phyloP scores from a whole-genome alignment of 495 filamentous ascomycete species.

The Cercophora sp. region DNA sequence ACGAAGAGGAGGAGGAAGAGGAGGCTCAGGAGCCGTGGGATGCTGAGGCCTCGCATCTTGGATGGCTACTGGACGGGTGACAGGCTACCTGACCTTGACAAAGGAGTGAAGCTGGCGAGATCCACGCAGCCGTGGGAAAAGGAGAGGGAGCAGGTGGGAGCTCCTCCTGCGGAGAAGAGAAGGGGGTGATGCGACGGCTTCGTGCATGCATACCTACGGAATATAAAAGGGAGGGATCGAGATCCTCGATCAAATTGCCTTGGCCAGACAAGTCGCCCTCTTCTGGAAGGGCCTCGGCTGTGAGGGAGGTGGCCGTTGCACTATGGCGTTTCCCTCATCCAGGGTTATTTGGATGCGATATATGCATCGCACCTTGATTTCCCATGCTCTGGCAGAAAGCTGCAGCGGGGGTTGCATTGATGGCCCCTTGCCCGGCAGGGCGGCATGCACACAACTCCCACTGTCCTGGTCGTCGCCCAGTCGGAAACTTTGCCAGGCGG shows the following conservation, averaged over 20 bases:
- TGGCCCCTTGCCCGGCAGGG: not conserved
- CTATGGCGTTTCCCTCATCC: not conserved
- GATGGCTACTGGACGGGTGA: not conserved
- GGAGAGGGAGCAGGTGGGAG: not conserved
- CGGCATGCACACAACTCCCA: constrained; percentile 2
- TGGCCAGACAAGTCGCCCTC: not conserved
- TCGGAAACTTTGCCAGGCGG: constrained; percentile 10
- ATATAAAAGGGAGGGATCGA: constrained; percentile 2
- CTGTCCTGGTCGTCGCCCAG: constrained; percentile 10
- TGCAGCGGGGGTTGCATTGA: constrained; percentile 19
- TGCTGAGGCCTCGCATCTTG: constrained; percentile 23
- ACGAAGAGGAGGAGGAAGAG: constrained; percentile 21
- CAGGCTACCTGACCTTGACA: constrained; percentile 19
- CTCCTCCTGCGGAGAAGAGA: constrained; percentile 1
- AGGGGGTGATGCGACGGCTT: not conserved
- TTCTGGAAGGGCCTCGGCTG: constrained; percentile 5
- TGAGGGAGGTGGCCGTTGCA: not conserved
- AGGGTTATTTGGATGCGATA: constrained; percentile 3
- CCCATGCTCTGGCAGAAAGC: constrained; percentile 3
- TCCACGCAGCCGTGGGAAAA: not conserved
- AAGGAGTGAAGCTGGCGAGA: constrained; percentile 13
- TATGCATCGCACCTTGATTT: constrained; percentile 12
- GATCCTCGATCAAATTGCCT: not conserved
- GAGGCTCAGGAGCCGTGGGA: constrained; percentile 20
- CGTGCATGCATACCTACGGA: not conserved